Evolutionary conservation across 305 asterid genomes (phyloP).

Genomic region (Rubia balearica): DNA sequence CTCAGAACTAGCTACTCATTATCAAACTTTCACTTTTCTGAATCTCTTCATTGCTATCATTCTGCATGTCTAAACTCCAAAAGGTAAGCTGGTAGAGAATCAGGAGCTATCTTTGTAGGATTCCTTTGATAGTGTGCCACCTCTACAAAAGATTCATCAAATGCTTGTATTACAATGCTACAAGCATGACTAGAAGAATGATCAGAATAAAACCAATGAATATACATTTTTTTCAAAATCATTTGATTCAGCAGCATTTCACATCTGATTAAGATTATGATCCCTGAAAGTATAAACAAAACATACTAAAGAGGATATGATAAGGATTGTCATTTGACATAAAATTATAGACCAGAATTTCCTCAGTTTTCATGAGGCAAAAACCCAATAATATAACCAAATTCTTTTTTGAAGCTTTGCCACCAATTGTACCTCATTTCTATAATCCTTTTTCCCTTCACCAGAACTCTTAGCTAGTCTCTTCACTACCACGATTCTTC

Average conservation of each 20-base stretch:
- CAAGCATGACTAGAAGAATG: too few species aligned
- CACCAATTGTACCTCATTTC: slow-evolving; percentile 21
- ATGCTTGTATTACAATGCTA: too few species aligned
- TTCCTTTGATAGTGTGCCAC: too few species aligned
- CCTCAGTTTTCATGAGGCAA: slow-evolving; percentile 18
- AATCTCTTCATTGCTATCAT: too few species aligned
- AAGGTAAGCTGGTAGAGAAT: too few species aligned
- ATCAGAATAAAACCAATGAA: too few species aligned
- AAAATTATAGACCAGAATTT: slow-evolving; percentile 25
- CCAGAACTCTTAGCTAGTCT: slow-evolving; percentile 21
- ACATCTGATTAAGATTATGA: neutral
- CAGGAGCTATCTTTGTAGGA: too few species aligned
- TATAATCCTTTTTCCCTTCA: slow-evolving; percentile 27
- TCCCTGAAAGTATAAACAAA: neutral
- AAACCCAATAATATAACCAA: slow-evolving; percentile 27
- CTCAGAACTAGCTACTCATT: too few species aligned
- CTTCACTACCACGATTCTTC: slow-evolving; percentile 25
- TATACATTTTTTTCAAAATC: too few species aligned
- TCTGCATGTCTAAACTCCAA: too few species aligned
- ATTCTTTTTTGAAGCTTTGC: slow-evolving; percentile 29
- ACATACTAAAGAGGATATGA: slow-evolving; percentile 23
- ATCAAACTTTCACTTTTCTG: too few species aligned
- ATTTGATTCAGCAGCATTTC: neutral
- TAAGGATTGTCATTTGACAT: slow-evolving; percentile 31
- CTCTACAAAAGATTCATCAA: too few species aligned